Percentiles rank a stretch among this genome's conserved stretches.
phyloP scores from a whole-genome alignment of 306 rosid species.

The Acacia confusa region DNA sequence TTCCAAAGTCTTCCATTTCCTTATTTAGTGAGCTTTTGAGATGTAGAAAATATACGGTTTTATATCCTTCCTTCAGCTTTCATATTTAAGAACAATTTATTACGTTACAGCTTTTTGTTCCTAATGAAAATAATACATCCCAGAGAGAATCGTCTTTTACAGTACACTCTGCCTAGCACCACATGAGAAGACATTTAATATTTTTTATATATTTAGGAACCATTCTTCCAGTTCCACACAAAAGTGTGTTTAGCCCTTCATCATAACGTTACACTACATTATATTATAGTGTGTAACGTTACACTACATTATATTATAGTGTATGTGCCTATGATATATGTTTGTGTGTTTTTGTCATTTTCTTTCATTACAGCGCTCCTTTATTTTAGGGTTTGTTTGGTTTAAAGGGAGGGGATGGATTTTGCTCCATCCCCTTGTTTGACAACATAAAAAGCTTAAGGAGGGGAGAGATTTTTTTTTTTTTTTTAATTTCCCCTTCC shows the following conservation, averaged over 20 bases:
- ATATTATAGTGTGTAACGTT: neutral
- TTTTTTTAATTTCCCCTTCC: too few relatives aligned
- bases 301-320: neutral
- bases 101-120: neutral
- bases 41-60: neutral
- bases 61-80: neutral
- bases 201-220: neutral
- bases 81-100: neutral
- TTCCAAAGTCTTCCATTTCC: conserved; percentile 34
- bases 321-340: too few relatives aligned
- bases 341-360: neutral
- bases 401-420: too few relatives aligned
- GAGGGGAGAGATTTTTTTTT: too few relatives aligned
- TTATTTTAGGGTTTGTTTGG: too few relatives aligned
- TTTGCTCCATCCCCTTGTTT: too few relatives aligned
- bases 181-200: neutral
- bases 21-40: conserved; percentile 32
- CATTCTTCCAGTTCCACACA: neutral
- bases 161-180: neutral
- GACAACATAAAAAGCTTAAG: too few relatives aligned
- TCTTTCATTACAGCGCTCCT: neutral
- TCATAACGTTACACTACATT: neutral
- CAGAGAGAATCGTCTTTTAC: neutral
- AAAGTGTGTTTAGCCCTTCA: neutral
- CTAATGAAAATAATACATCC: neutral